Percentiles rank a stretch among this genome's conserved stretches.
Evolutionary conservation across 768 basidiomycete species (phyloP).

Genomic region (Austroboletus eburneus): DNA sequence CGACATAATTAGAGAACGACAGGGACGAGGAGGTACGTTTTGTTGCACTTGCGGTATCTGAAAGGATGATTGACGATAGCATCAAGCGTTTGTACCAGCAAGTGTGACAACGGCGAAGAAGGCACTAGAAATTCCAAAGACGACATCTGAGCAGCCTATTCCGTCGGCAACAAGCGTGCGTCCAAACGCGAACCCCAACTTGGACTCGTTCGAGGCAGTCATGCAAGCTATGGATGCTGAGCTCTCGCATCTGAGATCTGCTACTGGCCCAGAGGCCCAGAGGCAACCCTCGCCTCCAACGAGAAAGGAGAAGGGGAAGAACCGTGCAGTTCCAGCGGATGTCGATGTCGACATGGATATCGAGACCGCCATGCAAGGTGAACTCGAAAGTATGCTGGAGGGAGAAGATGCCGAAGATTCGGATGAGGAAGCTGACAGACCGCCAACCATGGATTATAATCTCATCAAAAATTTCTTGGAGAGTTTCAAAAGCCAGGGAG

Average conservation of each 20-base stretch:
- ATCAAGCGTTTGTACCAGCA: slow-evolving; percentile 56
- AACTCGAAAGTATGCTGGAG: slow-evolving; percentile 65
- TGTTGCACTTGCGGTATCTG: background rate
- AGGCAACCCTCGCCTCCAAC: slow-evolving; percentile 26
- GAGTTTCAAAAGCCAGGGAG: slow-evolving; percentile 90
- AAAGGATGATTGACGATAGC: slow-evolving; percentile 6
- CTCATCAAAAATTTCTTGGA: slow-evolving; percentile 97
- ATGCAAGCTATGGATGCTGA: slow-evolving; percentile 96
- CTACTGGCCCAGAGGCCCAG: slow-evolving; percentile 12
- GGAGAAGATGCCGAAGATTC: slow-evolving; percentile 41
- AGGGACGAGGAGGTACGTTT: slow-evolving; percentile 73
- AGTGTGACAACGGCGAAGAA: slow-evolving; percentile 11
- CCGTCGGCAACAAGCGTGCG: slow-evolving; percentile 33
- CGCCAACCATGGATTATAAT: slow-evolving; percentile 75
- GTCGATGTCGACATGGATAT: slow-evolving; percentile 60
- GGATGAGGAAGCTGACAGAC: slow-evolving; percentile 48
- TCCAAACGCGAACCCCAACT: slow-evolving; percentile 55
- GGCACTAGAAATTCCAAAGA: slow-evolving; percentile 3
- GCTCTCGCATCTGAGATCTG: slow-evolving; percentile 45
- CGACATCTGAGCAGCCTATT: slow-evolving; percentile 7
- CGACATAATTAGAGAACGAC: slow-evolving; percentile 77
- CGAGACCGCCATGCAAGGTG: slow-evolving; percentile 86
- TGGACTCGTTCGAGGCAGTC: slow-evolving; percentile 92
- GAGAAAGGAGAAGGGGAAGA: slow-evolving; percentile 46
- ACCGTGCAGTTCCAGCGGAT: slow-evolving; percentile 28